Conservation (phyloP, 2,329 filamentous ascomycete species). For the Hypocreales sp. region DNA sequence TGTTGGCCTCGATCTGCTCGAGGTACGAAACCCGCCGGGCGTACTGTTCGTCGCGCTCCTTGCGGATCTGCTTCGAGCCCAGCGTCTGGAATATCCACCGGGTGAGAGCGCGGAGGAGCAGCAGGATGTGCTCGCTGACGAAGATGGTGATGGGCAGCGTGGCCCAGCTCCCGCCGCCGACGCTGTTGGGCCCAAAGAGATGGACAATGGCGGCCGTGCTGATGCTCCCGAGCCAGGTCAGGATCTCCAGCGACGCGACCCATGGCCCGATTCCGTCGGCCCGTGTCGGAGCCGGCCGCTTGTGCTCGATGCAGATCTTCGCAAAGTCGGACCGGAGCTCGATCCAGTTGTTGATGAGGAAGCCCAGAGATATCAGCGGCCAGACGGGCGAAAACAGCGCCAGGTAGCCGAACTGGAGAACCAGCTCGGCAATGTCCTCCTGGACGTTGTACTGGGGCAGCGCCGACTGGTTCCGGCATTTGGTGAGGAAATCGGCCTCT, state of each 20-base stretch:
- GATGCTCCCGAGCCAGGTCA: conserved; percentile 59
- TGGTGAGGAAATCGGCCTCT: conserved; percentile 47
- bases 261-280: conserved; percentile 63
- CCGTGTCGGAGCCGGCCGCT: conserved; percentile 52
- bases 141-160: conserved; percentile 55
- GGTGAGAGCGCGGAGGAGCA: conserved; percentile 36
- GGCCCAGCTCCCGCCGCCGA: conserved; percentile 42
- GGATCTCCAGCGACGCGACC: conserved; percentile 50
- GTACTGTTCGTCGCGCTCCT: conserved; percentile 23
- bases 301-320: conserved; percentile 61
- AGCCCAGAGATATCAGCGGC: conserved; percentile 58
- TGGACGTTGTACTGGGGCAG: conserved; percentile 58
- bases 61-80: conserved; percentile 24
- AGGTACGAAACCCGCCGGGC: conserved; percentile 19
- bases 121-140: conserved; percentile 57
- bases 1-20: conserved; percentile 24
- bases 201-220: conserved; percentile 60
- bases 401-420: conserved; percentile 59
- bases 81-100: conserved; percentile 19
- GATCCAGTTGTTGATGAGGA: conserved; percentile 63
- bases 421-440: conserved; percentile 57
- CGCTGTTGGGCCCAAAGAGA: conserved; percentile 47
- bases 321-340: conserved; percentile 63
- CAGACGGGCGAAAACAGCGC: conserved; percentile 60
- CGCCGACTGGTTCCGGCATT: conserved; percentile 51